Base-by-base conservation (phyloP, 75 land plant genomes). In the Chamaecyparis obtusa region DNA sequence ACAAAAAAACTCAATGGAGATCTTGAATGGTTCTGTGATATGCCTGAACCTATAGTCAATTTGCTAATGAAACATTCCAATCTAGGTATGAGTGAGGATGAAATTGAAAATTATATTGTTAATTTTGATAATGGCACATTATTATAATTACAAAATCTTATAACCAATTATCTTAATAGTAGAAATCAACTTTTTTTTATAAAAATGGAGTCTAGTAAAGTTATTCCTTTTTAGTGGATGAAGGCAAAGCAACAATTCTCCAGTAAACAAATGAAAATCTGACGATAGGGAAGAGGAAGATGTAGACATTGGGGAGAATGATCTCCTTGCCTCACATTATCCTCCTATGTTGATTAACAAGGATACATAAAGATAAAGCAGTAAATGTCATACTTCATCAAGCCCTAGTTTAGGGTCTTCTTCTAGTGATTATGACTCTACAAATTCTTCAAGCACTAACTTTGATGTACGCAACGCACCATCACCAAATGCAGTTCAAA, bases 61-160 rank as follows among this genome's bases (percentile, higher is more conserved):
- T 92, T 96, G 86, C 87, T 97, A 48, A 94, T 88, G 88, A 86
- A 85, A 39, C 83, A 92, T 17, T 90, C 89, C 6, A 84, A 87
- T 89, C 86, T 87, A 11, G 87, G 87, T 19, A 92, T 95, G 87
- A 88, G 49, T 15, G 96, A 91, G 85, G 95, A 93, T 71, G 96
- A 95, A 60, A 92, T 96, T 71, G 98, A 96, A 82, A 91, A 95
- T 55, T 98, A 98, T 87, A 92, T 95, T 56, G 94, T 94, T 55
- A 90, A 91, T 10, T 93, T 98, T 43, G 92, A 92, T 86, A 91
- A 95, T 87, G 97, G 94, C 30, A 94, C 93, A 0, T 84, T 96
- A 35, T 92, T 96, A 87, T 89, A 87, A 77, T 79, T 98, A 24
- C 88, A 91, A 80, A 92, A 90, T 83, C 93, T 98, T 81, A 86